Evolutionary conservation across 345 rosid species (phyloP).

Genomic region (Brassica juncea): DNA sequence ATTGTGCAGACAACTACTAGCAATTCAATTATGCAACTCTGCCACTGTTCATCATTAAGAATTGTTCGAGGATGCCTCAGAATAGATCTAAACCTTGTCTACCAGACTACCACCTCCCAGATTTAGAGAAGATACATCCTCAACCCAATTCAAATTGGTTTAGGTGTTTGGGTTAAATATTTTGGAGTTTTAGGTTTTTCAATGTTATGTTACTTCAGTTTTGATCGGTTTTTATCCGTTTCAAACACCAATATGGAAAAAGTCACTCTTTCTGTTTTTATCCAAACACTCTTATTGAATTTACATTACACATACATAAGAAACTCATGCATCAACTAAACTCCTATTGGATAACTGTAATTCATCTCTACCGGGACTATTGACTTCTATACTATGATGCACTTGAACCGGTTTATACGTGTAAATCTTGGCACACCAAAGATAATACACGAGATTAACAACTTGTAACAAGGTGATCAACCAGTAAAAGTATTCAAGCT

Average conservation of each 20-base stretch:
- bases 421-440: constrained; percentile 64
- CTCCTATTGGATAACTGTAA: constrained; percentile 26
- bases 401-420: constrained; percentile 72
- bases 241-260: not conserved
- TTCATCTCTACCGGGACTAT: constrained; percentile 30
- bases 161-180: not conserved
- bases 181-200: not conserved
- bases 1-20: constrained; percentile 40
- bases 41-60: constrained; percentile 36
- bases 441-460: constrained; percentile 60
- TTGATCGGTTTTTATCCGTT: not conserved
- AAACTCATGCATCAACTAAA: constrained; percentile 27
- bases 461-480: constrained; percentile 61
- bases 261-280: not conserved
- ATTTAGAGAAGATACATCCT: constrained; percentile 46
- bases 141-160: not conserved
- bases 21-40: constrained; percentile 20
- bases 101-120: constrained; percentile 71
- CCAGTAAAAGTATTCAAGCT: constrained; percentile 86
- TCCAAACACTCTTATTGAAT: constrained; percentile 13
- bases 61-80: constrained; percentile 69
- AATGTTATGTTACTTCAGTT: not conserved
- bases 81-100: constrained; percentile 83
- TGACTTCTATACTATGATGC: constrained; percentile 42
- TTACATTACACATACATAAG: constrained; percentile 8